These are phyloP conservation scores for Epichloe festucae DNA, from an alignment of 2,329 filamentous ascomycete genomes.

Conservation along the genomic window DNA sequence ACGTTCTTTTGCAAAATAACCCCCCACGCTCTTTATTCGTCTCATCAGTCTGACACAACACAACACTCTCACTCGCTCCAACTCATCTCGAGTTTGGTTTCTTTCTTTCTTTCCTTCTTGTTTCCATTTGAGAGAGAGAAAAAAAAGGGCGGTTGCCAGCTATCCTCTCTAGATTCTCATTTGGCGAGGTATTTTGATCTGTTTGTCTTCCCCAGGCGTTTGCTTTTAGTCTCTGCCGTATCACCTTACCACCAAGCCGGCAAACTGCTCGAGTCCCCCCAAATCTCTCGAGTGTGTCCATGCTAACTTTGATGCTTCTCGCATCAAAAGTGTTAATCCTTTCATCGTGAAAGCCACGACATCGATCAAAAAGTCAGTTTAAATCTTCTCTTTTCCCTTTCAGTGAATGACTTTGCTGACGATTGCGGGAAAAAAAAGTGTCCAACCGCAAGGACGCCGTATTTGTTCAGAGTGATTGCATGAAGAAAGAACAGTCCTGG, in stretches of 20 bases:
- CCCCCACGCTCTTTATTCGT: background rate
- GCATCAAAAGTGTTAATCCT: background rate
- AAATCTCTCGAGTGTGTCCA: background rate
- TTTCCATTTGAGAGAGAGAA: background rate
- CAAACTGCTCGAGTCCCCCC: background rate
- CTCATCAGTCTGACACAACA: background rate
- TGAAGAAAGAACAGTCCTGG: background rate
- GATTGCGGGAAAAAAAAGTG: slow-evolving; percentile 1
- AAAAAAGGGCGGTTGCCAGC: background rate
- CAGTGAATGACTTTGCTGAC: background rate
- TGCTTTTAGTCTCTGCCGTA: background rate
- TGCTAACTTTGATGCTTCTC: background rate
- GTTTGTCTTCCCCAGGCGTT: slow-evolving; percentile 1
- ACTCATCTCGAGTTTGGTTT: background rate
- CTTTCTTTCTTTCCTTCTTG: background rate
- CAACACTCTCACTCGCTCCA: background rate
- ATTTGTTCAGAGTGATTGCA: background rate
- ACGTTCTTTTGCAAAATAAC: background rate
- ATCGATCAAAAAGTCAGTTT: background rate
- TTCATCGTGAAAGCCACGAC: background rate
- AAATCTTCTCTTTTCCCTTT: background rate
- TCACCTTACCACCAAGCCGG: slow-evolving; percentile 1
- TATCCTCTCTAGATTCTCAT: background rate
- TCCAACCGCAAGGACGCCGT: background rate
- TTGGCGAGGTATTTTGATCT: background rate